These are phyloP conservation scores for Parathielavia appendiculata DNA, from an alignment of 495 filamentous ascomycete species.

Conservation along the genomic window DNA sequence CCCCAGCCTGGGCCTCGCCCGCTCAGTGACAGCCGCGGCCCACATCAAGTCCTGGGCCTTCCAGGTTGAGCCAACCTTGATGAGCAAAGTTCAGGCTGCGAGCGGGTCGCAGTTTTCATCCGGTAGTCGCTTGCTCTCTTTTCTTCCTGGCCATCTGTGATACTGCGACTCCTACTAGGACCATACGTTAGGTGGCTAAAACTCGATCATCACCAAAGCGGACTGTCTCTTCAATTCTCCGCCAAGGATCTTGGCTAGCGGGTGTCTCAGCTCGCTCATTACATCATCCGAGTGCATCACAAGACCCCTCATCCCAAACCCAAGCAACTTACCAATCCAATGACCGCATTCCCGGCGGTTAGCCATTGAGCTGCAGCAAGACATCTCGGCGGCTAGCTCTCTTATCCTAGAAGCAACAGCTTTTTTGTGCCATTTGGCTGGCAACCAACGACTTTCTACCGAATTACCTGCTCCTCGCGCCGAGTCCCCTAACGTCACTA, in stretches of 20 bases:
- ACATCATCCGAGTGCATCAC: constrained; percentile 23
- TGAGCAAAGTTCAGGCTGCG: background rate
- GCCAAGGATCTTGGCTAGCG: background rate
- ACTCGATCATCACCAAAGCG: too few relatives aligned
- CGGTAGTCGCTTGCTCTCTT: background rate
- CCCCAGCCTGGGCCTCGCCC: too few relatives aligned
- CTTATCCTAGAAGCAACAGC: background rate
- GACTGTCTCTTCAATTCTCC: background rate
- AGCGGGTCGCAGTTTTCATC: background rate
- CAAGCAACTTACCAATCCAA: constrained; percentile 14
- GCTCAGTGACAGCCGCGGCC: background rate
- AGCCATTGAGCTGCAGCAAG: background rate
- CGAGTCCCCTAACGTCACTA: background rate
- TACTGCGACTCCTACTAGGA: too few relatives aligned
- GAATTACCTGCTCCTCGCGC: background rate
- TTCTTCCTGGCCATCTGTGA: background rate
- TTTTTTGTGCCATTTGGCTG: background rate
- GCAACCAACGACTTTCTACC: background rate
- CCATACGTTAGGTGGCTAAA: too few relatives aligned
- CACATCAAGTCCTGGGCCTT: background rate
- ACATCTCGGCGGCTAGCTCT: background rate
- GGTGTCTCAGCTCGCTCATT: constrained; percentile 15
- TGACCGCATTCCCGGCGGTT: background rate
- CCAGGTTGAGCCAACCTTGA: background rate
- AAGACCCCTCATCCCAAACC: constrained; percentile 21